Evolutionary conservation across 495 filamentous ascomycete species (phyloP), one percentile per base, ranked within the genome.

Genomic region (Xylaria venustula): DNA sequence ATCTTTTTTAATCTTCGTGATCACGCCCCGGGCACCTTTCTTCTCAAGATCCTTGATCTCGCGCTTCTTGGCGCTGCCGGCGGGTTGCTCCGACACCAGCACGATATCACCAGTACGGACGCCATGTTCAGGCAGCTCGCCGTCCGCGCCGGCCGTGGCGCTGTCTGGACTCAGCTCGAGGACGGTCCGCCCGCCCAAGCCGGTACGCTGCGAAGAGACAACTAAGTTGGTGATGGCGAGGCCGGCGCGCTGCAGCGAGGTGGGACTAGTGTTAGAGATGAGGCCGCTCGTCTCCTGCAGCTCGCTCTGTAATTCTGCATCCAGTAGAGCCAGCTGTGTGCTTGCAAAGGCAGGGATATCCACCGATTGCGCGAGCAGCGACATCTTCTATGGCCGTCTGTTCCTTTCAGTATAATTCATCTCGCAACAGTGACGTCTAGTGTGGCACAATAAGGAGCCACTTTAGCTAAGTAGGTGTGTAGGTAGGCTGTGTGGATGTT

Each of bases 71-170:
- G 85, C 88, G 41, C 85, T 85, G 1, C 85, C 88, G 0, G 78
- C 73, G 0, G 88, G 85, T 74, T 92, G 87, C 71, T 93, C 90
- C 59, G 84, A 82, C 23, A 97, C 83, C 0, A 90, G 69, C 32
- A 97, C 92, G 42, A 98, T 88, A 77, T 98, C 94, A 2, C 94
- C 95, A 0, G 87, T 85, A 0, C 94, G 77, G 37, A 98, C 82
- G 7, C 92, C 93, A 82, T 97, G 91, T 61, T 92, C 86, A 0
- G 87, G 87, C 2, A 96, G 67, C 17, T 86, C 81, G 71, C 75
- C 25, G 75, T 74, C 3, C 47, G 68, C 37, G 58, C 72, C 34
- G 26, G 79, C 69, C 14, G 90, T 82, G 2, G 93, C 92, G 2
- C 81, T 65, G 67, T 98, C 93, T 0, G 86, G 82, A 2, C 77